These are phyloP conservation scores for Ogataea methanolica DNA, from an alignment of 805 yeast genomes.

Conservation along the genomic window DNA sequence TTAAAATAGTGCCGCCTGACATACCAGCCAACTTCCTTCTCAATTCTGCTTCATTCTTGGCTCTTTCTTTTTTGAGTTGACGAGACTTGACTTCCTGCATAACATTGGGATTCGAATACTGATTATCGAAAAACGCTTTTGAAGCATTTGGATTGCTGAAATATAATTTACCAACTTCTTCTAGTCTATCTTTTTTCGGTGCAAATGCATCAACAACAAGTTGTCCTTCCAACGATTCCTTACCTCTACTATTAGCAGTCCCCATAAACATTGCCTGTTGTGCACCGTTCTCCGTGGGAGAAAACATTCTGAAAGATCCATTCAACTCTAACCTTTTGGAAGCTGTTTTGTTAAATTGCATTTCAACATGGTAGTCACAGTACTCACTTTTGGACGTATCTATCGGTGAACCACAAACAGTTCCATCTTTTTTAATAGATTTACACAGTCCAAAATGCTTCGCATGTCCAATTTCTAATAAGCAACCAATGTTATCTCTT, in stretches of 20 bases:
- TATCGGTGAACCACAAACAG: conserved; percentile 56
- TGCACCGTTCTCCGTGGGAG: conserved; percentile 45
- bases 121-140: conserved; percentile 47
- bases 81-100: conserved; percentile 36
- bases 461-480: conserved; percentile 72
- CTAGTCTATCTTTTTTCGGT: conserved; percentile 18
- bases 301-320: conserved; percentile 50
- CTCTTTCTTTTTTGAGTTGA: conserved; percentile 33
- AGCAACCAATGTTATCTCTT: conserved; percentile 42
- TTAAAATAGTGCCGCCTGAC: conserved; percentile 20
- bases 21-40: conserved; percentile 28
- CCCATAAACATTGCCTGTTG: conserved; percentile 37
- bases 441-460: conserved; percentile 67
- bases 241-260: conserved; percentile 10
- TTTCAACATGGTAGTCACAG: conserved; percentile 72
- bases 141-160: conserved; percentile 41
- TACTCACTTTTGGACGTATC: conserved; percentile 47
- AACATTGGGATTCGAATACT: conserved; percentile 44
- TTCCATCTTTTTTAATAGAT: conserved; percentile 40
- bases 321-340: conserved; percentile 76
- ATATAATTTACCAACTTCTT: conserved; percentile 20
- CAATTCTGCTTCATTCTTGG: conserved; percentile 30
- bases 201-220: conserved; percentile 20
- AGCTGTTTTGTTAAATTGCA: conserved; percentile 44
- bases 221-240: conserved; percentile 24